These are phyloP conservation scores for Cladophialophora immunda DNA, from an alignment of 2,329 filamentous ascomycete species.

Conservation along the genomic window DNA sequence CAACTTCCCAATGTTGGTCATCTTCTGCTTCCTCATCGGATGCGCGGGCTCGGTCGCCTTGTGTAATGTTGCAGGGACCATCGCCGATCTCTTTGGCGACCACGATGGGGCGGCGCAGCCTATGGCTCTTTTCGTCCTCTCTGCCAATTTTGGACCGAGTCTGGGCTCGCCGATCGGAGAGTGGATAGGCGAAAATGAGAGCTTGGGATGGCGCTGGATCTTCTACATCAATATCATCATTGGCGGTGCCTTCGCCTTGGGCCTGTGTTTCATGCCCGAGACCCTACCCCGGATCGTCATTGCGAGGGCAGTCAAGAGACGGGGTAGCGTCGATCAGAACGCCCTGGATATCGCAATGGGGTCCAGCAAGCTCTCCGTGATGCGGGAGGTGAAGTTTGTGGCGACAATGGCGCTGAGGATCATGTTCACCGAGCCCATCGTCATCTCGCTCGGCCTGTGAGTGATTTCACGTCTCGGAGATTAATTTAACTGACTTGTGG, in stretches of 20 bases:
- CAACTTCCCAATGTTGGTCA: constrained; percentile 50
- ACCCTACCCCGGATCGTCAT: constrained; percentile 54
- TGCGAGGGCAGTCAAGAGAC: constrained; percentile 45
- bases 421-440: constrained; percentile 55
- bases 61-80: constrained; percentile 49
- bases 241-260: constrained; percentile 48
- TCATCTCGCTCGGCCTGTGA: constrained; percentile 42
- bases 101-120: constrained; percentile 49
- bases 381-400: constrained; percentile 52
- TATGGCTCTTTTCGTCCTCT: constrained; percentile 54
- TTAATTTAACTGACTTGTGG: constrained; percentile 4
- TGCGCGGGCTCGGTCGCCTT: constrained; percentile 48
- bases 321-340: constrained; percentile 42
- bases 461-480: not conserved
- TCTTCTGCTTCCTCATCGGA: constrained; percentile 50
- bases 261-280: constrained; percentile 52
- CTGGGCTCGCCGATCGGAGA: constrained; percentile 53
- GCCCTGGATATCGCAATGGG: constrained; percentile 46
- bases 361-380: constrained; percentile 48
- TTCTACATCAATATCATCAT: constrained; percentile 52
- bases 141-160: constrained; percentile 52
- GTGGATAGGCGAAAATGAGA: constrained; percentile 49
- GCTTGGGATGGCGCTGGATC: constrained; percentile 51
- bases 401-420: constrained; percentile 54
- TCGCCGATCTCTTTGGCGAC: constrained; percentile 48